Evolutionary conservation across 352 stramenopile genomes (phyloP), one percentile per base, ranked within the genome.

Genomic region (Halophytophthora polymorphica): DNA sequence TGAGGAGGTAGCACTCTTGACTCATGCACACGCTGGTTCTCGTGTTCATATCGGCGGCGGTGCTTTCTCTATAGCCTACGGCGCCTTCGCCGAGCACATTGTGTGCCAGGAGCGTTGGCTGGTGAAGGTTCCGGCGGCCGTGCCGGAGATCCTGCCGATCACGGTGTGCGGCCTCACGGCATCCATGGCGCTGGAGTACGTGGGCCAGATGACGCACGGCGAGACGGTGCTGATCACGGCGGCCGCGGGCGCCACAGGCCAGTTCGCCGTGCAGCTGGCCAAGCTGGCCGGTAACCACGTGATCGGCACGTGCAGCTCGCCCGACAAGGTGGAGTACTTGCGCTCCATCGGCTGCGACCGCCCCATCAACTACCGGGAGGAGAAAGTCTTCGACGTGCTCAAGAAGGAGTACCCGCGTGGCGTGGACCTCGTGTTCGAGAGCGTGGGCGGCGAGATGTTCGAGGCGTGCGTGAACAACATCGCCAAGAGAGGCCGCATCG

Each of bases 241-340:
- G 7, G 68, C 68, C 1, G 68, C 68, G 13, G 83, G 83, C 19
- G 83, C 71, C 12, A 90, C 77, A 11, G 83, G 83, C 19, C 52
- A 88, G 33, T 84, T 86, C 45, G 83, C 61, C 13, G 56, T 90
- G 44, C 82, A 92, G 49, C 59, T 94, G 44, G 81, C 78, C 22
- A 84, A 85, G 45, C 79, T 76, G 15, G 58, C 86, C 22, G 75
- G 75, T 25, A 84, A 81, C 59, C 60, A 76, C 38, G 74, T 85
- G n/a, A 84, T 91, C 45, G 68, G 68, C 38, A 86, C 73, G 36
- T 69, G 54, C 60, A 88, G 75, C 58, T 89, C 75, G 36, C 62
- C 77, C 19, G 85, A 89, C 49, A 94, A 94, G 64, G 79, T 75
- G 37, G 77, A 91, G 29, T 80, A 88, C 60, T 64, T 92, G 35